These are phyloP conservation scores for Clonostachys solani DNA, from an alignment of 2,329 filamentous ascomycete species.

Conservation along the genomic window DNA sequence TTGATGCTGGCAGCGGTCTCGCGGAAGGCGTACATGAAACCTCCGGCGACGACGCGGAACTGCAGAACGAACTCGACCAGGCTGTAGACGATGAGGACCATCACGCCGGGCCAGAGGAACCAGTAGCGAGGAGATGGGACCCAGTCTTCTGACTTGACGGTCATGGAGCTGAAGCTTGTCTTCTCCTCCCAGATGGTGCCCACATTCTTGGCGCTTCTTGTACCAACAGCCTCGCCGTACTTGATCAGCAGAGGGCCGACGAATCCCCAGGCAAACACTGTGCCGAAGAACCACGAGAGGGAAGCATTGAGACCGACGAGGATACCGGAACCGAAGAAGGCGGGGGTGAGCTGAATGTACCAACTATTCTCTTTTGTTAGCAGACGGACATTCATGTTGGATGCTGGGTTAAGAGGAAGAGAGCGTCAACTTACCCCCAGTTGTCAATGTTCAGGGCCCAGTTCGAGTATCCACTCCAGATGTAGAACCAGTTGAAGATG, in stretches of 20 bases:
- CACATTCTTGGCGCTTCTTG: slow-evolving; percentile 10
- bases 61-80: slow-evolving; percentile 35
- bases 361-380: slow-evolving; percentile 20
- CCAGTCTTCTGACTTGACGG: slow-evolving; percentile 16
- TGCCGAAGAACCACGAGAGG: slow-evolving; percentile 52
- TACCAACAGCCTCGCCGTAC: slow-evolving; percentile 46
- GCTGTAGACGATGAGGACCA: slow-evolving; percentile 35
- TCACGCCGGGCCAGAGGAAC: slow-evolving; percentile 38
- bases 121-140: slow-evolving; percentile 33
- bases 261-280: slow-evolving; percentile 48
- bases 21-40: slow-evolving; percentile 23
- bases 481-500: slow-evolving; percentile 47
- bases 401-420: too few relatives aligned
- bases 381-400: too few relatives aligned
- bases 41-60: slow-evolving; percentile 27
- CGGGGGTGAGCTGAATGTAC: slow-evolving; percentile 55
- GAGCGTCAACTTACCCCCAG: slow-evolving; percentile 35
- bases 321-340: slow-evolving; percentile 55
- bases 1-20: slow-evolving; percentile 22
- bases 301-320: slow-evolving; percentile 49
- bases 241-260: slow-evolving; percentile 41
- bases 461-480: slow-evolving; percentile 48
- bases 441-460: slow-evolving; percentile 48
- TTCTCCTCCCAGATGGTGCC: slow-evolving; percentile 11
- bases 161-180: slow-evolving; percentile 22